These are phyloP conservation scores for Penicillium odoratum DNA, from an alignment of 495 filamentous ascomycete genomes.

Conservation along the genomic window DNA sequence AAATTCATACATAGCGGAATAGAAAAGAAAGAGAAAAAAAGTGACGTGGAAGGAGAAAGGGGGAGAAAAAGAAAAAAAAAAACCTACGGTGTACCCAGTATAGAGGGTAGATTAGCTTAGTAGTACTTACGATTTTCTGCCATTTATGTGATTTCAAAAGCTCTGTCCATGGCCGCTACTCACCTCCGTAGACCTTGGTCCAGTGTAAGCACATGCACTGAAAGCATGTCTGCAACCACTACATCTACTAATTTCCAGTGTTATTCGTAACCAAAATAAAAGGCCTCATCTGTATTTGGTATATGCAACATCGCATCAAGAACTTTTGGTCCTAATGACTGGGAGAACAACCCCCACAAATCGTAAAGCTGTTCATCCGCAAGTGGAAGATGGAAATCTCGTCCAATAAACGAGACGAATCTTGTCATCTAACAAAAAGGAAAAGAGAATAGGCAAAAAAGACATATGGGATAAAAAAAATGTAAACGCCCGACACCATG, in stretches of 20 bases:
- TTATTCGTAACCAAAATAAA: conserved; percentile 1
- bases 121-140: too few species aligned
- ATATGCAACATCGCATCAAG: conserved; percentile 34
- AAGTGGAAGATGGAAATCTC: conserved; percentile 10
- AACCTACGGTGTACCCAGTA: too few species aligned
- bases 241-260: not conserved
- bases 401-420: conserved; percentile 5
- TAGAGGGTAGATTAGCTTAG: too few species aligned
- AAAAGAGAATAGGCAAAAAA: conserved; percentile 8
- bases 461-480: conserved; percentile 11
- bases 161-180: too few species aligned
- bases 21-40: too few species aligned
- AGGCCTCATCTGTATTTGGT: conserved; percentile 21
- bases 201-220: too few species aligned
- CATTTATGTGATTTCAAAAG: too few species aligned
- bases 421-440: conserved; percentile 7
- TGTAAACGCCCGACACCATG: conserved; percentile 36
- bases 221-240: too few species aligned
- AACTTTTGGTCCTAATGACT: conserved; percentile 34
- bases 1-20: too few species aligned
- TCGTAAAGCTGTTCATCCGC: conserved; percentile 23
- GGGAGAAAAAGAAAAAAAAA: too few species aligned
- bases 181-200: too few species aligned
- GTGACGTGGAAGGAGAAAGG: too few species aligned
- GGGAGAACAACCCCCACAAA: conserved; percentile 23